These are phyloP conservation scores for Botryosphaeria agaves DNA, from an alignment of 2,329 filamentous ascomycete genomes.

Conservation along the genomic window DNA sequence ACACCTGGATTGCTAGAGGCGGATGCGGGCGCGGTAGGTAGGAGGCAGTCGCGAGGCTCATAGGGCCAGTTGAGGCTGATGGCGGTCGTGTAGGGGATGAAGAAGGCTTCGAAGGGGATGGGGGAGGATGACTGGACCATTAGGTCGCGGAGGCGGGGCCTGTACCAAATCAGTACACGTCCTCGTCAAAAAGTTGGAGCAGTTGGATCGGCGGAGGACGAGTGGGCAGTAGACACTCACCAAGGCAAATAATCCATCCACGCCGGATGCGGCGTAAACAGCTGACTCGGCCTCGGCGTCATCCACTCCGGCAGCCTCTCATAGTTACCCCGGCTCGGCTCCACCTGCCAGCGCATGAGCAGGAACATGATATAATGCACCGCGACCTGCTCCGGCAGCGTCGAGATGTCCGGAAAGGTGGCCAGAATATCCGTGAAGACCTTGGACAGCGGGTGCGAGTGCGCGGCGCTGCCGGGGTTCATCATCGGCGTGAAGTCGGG, in stretches of 20 bases:
- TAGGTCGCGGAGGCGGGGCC: constrained; percentile 33
- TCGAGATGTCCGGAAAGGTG: constrained; percentile 64
- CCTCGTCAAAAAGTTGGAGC: too few relatives aligned
- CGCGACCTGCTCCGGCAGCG: constrained; percentile 67
- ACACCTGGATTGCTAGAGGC: constrained; percentile 7
- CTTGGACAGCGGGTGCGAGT: constrained; percentile 63
- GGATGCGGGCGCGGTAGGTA: constrained; percentile 20
- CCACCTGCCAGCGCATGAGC: constrained; percentile 66
- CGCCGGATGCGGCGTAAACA: constrained; percentile 50
- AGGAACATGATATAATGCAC: constrained; percentile 78
- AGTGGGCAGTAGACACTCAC: constrained; percentile 16
- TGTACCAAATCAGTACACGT: too few relatives aligned
- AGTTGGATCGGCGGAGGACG: too few relatives aligned
- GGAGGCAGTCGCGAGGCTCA: constrained; percentile 50
- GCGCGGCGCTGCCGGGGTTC: constrained; percentile 45
- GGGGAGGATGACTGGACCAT: constrained; percentile 36
- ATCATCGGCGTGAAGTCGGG: constrained; percentile 65
- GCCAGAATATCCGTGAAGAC: constrained; percentile 72
- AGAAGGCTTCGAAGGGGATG: constrained; percentile 64
- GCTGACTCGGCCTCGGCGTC: constrained; percentile 47
- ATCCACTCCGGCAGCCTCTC: constrained; percentile 60
- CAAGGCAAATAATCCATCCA: constrained; percentile 78
- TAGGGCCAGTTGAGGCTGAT: constrained; percentile 75
- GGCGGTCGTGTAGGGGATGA: constrained; percentile 63
- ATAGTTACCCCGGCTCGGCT: constrained; percentile 63